Evolutionary conservation across 345 rosid genomes (phyloP), one percentile per base, ranked within the genome.

Genomic region (Euphorbia pulcherrima): DNA sequence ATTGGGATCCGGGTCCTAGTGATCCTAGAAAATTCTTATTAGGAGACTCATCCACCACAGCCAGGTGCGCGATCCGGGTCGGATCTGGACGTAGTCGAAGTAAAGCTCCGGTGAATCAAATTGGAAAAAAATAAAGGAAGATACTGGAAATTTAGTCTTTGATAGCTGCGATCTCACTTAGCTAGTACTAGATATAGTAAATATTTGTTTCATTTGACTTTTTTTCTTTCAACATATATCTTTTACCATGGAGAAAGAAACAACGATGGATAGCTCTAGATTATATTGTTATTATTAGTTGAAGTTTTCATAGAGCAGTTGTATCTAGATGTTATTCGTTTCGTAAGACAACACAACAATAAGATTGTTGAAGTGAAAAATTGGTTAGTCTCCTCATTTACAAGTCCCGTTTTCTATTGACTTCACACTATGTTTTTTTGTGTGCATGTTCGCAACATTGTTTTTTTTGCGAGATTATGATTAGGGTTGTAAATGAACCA

Each of bases 301-400:
- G 40, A 60, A 10, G 17, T 60, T 33, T 24, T 33, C 46, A 60
- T 8, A n/a, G 64, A 60, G 64, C 46, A 30, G 16, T 9, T 0
- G 14, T 35, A 18, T 23, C 26, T 60, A 9, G 6, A 4, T 60
- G 13, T 9, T 35, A 17, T n/a, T n/a, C 23, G 29, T 33, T 60
- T 6, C n/a, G 39, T 40, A 8, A 21, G 41, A 61, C 13, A n/a
- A 58, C 28, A 56, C 44, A 35, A 5, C 17, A 58, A 58, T 14
- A 37, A 61, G 30, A 20, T 9, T 11, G 39, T 18, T 39, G 18
- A 35, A 21, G n/a, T n/a, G n/a, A n/a, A 14, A 62, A 62, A 62
- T 26, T 41, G 67, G 67, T 62, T 44, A 62, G 35, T 17, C 37
- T 16, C 29, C 20, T 16, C 33, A 30, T 44, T 62, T 62, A 41